phyloP scores from a whole-genome alignment of 441 rosid species.

The Adansonia rubrostipa region DNA sequence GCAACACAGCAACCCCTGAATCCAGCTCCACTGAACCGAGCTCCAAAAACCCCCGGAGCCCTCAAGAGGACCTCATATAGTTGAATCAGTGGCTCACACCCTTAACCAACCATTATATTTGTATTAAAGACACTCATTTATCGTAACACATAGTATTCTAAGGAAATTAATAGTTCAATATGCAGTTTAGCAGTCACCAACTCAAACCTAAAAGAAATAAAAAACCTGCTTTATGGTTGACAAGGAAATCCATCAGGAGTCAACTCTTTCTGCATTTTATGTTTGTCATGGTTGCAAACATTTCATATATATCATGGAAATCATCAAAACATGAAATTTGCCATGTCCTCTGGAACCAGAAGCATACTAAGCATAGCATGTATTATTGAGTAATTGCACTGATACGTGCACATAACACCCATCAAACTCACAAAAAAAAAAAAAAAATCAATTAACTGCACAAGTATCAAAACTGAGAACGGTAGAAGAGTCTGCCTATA shows the following conservation, averaged over 20 bases:
- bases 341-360: neutral
- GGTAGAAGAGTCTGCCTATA: neutral
- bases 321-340: neutral
- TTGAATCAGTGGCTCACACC: constrained; percentile 81
- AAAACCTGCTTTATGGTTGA: neutral
- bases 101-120: constrained; percentile 40
- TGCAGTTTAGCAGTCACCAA: neutral
- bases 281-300: neutral
- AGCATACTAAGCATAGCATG: neutral
- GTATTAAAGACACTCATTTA: neutral
- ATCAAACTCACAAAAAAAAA: neutral
- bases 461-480: neutral
- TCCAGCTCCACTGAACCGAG: constrained; percentile 95
- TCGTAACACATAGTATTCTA: neutral
- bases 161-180: neutral
- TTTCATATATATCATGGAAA: neutral
- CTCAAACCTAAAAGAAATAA: neutral
- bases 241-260: neutral
- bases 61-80: constrained; percentile 65
- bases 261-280: too few species aligned
- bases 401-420: neutral
- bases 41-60: constrained; percentile 84
- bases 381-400: neutral
- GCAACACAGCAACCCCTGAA: constrained; percentile 94
- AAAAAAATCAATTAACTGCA: neutral